These are phyloP conservation scores for Guyanaporus albipodus DNA, from an alignment of 768 basidiomycete genomes.

Conservation along the genomic window DNA sequence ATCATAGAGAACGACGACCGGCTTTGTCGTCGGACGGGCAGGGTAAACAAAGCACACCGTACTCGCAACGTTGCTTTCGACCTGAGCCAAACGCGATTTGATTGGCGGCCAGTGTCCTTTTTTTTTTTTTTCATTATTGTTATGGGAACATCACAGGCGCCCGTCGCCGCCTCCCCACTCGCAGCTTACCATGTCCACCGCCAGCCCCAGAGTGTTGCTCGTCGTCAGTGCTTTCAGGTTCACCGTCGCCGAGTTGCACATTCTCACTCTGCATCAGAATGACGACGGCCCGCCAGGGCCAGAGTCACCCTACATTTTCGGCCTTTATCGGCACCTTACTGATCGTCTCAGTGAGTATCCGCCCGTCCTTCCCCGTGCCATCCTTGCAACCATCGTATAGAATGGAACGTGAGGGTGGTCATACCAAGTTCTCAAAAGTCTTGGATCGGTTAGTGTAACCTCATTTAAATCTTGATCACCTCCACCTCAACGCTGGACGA, in stretches of 20 bases:
- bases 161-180: neutral
- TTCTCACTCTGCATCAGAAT: slow-evolving; percentile 43
- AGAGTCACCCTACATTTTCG: slow-evolving; percentile 74
- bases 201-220: slow-evolving; percentile 35
- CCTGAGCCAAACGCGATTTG: too few species aligned
- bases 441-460: slow-evolving; percentile 65
- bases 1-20: slow-evolving; percentile 12
- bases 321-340: slow-evolving; percentile 60
- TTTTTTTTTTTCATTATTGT: slow-evolving; percentile 11
- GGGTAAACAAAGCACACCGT: neutral
- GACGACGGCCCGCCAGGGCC: slow-evolving; percentile 78
- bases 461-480: neutral
- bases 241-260: neutral
- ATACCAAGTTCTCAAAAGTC: slow-evolving; percentile 79
- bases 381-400: slow-evolving; percentile 33
- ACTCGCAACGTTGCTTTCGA: slow-evolving; percentile 5
- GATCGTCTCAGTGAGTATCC: slow-evolving; percentile 49
- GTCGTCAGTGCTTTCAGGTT: slow-evolving; percentile 35
- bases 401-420: slow-evolving; percentile 79
- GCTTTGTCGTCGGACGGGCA: slow-evolving; percentile 4
- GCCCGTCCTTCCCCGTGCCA: neutral
- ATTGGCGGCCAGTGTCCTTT: slow-evolving; percentile 2
- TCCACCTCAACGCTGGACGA: neutral
- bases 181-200: slow-evolving; percentile 7
- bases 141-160: slow-evolving; percentile 22